Evolutionary conservation across 1,284 basidiomycete species (phyloP).

Genomic region (Ceratobasidium sp.): DNA sequence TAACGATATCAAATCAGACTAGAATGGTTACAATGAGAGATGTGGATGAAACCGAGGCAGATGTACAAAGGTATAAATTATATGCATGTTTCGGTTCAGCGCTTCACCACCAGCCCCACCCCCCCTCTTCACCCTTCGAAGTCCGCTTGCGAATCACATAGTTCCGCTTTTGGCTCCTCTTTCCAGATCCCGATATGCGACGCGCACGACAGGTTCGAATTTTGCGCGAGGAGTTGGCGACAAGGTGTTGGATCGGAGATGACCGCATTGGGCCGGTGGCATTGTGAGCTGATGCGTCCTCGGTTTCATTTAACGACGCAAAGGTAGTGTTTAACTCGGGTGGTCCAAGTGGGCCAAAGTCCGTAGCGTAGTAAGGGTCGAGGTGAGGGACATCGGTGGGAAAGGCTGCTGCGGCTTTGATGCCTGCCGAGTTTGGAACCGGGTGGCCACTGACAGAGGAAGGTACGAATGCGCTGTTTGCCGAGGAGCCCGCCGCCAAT

Average conservation of each 20-base stretch:
- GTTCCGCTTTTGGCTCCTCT: constrained; percentile 13
- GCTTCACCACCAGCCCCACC: constrained; percentile 17
- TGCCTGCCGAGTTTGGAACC: not conserved
- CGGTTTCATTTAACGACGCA: not conserved
- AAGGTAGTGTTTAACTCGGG: constrained; percentile 1
- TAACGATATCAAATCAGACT: too few relatives aligned
- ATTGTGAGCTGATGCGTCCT: not conserved
- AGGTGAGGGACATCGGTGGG: too few relatives aligned
- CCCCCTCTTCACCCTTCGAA: not conserved
- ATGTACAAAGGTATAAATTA: not conserved
- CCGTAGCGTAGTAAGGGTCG: constrained; percentile 7
- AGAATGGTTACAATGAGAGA: too few relatives aligned
- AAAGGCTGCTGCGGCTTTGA: not conserved
- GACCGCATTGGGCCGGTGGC: not conserved
- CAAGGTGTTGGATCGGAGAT: constrained; percentile 17
- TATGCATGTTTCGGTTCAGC: not conserved
- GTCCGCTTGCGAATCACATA: constrained; percentile 24
- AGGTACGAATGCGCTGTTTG: not conserved
- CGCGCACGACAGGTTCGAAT: constrained; percentile 22
- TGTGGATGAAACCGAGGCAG: not conserved
- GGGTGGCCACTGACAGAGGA: not conserved
- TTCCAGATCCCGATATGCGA: not conserved
- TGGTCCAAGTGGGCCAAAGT: not conserved
- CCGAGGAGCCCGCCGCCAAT: constrained; percentile 22
- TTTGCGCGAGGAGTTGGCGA: constrained; percentile 7